Base-by-base conservation (phyloP, 768 basidiomycete species). In the Tephrocybe sp. region DNA sequence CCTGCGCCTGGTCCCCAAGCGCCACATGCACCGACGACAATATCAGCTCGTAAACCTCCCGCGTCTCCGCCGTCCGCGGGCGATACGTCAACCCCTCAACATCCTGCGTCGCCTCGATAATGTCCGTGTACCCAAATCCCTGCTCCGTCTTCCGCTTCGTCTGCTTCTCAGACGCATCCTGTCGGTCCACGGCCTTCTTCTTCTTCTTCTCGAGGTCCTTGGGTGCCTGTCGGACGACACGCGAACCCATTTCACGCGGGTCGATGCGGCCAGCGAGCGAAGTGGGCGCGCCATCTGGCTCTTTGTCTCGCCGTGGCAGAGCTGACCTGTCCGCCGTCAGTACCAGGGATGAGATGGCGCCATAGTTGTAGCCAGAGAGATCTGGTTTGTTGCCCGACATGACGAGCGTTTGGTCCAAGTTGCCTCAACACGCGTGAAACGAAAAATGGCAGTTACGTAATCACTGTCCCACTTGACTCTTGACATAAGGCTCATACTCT, bases 211-310 rank as follows among this genome's bases (percentile, higher is more conserved):
- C 89, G 14, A 93, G 62, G 62, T 95, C 91, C 65, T 92, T 92
- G 12, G 93, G 91, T 0, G 80, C 83, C 58, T 90, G 82, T 14
- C 92, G 80, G 52, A 84, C 71, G 30, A 90, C 92, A 17, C 93
- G 84, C 16, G 93, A 92, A 20, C 96, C 96, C 96, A 98, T 99
- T 55, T 95, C 87, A 55, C 78, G 81, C 8, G 84, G 78, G 74
- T 92, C 85, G 51, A 99, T 98, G 22, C 88, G 82, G 13, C 97
- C 97, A 39, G 84, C 87, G 31, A 98, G 84, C 2, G 94, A 87
- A 13, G 95, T 95, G 9, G 95, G 91, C 7, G 93, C 92, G 55
- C 97, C 96, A 75, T 97, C 94, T 6, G 95, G 95, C 67, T 99
- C 96, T 72, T 90, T 90, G 78, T 95, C 92, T 55, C 94, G 79